phyloP scores from a whole-genome alignment of 805 yeast genomes.

The Wickerhamiella brachini region DNA sequence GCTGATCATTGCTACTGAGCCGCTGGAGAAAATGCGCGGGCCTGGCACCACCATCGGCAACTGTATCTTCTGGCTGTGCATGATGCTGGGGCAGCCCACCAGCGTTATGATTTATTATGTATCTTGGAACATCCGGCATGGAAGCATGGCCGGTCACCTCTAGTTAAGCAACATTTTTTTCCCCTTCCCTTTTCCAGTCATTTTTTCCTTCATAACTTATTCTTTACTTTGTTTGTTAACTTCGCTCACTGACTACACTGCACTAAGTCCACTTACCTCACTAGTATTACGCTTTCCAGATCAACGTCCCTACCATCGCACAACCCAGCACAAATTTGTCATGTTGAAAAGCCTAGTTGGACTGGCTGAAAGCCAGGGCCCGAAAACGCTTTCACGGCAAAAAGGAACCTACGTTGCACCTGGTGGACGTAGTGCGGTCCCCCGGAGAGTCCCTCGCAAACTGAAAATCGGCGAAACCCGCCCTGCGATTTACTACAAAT shows the following conservation, averaged over 20 bases:
- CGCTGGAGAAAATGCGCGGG: constrained; percentile 29
- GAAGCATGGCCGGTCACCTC: too few species aligned
- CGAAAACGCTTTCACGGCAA: background rate
- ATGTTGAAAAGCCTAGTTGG: background rate
- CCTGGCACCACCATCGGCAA: constrained; percentile 31
- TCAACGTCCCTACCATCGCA: too few species aligned
- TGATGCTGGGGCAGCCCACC: constrained; percentile 34
- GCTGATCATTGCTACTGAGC: constrained; percentile 29
- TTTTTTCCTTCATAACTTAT: too few species aligned
- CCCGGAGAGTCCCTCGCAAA: constrained; percentile 18
- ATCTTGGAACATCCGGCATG: constrained; percentile 28
- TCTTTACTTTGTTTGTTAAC: too few species aligned
- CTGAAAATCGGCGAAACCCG: constrained; percentile 60
- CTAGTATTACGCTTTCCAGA: too few species aligned
- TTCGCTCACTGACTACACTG: too few species aligned
- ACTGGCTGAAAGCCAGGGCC: background rate
- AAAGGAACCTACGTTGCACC: constrained; percentile 16
- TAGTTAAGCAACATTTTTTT: too few species aligned
- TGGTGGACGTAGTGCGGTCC: constrained; percentile 15
- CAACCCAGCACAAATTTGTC: too few species aligned
- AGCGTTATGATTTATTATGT: constrained; percentile 32
- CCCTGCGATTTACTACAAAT: constrained; percentile 85
- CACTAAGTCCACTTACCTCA: too few species aligned
- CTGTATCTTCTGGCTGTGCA: constrained; percentile 34
- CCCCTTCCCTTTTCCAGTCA: too few species aligned